phyloP scores from a whole-genome alignment of 371 early-diverging fungal genomes.

The Zancudomyces culisetae region DNA sequence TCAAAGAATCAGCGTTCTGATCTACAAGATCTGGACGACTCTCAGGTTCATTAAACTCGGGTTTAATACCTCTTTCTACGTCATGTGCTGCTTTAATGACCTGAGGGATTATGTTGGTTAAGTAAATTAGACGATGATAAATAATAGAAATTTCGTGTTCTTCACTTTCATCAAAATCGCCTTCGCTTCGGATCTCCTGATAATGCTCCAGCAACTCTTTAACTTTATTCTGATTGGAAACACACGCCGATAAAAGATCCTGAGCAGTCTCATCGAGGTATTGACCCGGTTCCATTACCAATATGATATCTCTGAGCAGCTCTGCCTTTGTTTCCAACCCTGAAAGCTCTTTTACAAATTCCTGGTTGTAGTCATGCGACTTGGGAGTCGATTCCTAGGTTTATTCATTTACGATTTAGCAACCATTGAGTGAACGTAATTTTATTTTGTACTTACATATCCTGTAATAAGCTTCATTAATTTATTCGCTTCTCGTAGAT shows the following conservation, averaged over 20 bases:
- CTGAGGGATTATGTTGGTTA: neutral
- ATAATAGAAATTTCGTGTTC: neutral
- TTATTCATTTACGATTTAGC: neutral
- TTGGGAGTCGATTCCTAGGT: slow-evolving; percentile 36
- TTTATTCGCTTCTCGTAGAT: slow-evolving; percentile 81
- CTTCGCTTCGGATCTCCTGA: slow-evolving; percentile 34
- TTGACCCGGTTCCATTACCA: slow-evolving; percentile 40
- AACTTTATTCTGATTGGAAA: slow-evolving; percentile 40
- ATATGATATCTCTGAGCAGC: slow-evolving; percentile 60
- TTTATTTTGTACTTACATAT: slow-evolving; percentile 24
- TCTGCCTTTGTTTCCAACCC: slow-evolving; percentile 56
- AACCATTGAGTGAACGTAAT: neutral
- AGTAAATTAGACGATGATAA: neutral
- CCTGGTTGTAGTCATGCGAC: slow-evolving; percentile 60
- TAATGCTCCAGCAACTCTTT: slow-evolving; percentile 43
- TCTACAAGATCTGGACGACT: neutral
- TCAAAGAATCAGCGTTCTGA: slow-evolving; percentile 6
- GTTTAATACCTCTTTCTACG: slow-evolving; percentile 4
- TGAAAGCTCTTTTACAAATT: slow-evolving; percentile 60
- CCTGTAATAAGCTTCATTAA: slow-evolving; percentile 93
- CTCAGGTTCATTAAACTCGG: neutral
- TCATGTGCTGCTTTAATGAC: neutral
- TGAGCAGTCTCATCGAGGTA: slow-evolving; percentile 30
- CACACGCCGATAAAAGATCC: slow-evolving; percentile 30
- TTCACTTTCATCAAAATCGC: slow-evolving; percentile 1